Conservation (phyloP, 257 asterid species). For the Lycium barbarum region DNA sequence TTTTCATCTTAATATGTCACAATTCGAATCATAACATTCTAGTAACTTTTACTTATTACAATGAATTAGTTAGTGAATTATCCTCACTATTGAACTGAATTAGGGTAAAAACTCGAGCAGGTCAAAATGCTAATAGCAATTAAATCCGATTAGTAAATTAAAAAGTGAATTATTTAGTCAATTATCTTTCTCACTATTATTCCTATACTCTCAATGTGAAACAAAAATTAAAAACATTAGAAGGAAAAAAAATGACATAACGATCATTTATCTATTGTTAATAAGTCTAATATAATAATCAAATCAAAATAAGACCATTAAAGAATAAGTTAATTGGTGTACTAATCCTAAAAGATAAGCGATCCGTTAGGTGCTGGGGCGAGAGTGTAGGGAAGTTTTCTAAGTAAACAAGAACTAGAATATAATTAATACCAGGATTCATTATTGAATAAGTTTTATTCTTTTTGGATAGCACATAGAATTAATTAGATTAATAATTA, state of each 20-base stretch:
- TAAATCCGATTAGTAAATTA: too few species aligned
- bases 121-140: too few species aligned
- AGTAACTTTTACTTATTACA: too few species aligned
- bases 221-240: neutral
- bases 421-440: neutral
- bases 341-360: neutral
- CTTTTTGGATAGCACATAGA: neutral
- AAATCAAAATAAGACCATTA: neutral
- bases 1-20: too few species aligned
- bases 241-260: neutral
- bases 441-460: neutral
- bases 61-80: too few species aligned
- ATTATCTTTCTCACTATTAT: too few species aligned
- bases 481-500: slow-evolving; percentile 8
- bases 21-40: too few species aligned
- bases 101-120: too few species aligned
- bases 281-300: neutral
- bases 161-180: too few species aligned
- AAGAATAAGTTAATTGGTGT: neutral
- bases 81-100: too few species aligned
- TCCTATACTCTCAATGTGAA: neutral
- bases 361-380: slow-evolving; percentile 20
- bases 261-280: neutral
- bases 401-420: neutral
- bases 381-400: neutral